Evolutionary conservation across 208 protist genomes (phyloP).

Genomic region (Strigomonas galati): DNA sequence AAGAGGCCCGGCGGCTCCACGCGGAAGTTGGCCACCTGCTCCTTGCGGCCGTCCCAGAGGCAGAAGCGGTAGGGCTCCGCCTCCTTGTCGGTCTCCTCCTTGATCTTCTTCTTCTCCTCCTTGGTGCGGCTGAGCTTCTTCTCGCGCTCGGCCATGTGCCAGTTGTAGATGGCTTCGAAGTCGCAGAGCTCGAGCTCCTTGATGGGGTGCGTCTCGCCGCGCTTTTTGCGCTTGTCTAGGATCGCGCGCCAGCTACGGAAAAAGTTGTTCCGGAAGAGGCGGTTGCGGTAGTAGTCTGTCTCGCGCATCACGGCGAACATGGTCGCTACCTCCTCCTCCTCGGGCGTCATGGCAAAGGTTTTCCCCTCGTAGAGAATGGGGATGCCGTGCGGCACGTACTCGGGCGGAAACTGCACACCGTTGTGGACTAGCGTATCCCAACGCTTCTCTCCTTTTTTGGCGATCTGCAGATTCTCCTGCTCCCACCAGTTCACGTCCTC

Average conservation of each 20-base stretch:
- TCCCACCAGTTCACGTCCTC: conserved; percentile 93
- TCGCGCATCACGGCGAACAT: conserved; percentile 95
- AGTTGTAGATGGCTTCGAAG: conserved; percentile 95
- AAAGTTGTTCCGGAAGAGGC: conserved; percentile 97
- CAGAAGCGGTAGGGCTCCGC: conserved; percentile 90
- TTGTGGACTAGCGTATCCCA: conserved; percentile 97
- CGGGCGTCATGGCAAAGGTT: conserved; percentile 88
- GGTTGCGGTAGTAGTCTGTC: conserved; percentile 95
- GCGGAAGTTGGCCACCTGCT: conserved; percentile 97
- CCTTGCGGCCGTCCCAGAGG: conserved; percentile 92
- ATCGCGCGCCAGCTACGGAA: conserved; percentile 93
- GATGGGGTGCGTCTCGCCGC: conserved; percentile 77
- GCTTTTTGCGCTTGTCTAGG: conserved; percentile 84
- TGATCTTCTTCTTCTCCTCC: conserved; percentile 94
- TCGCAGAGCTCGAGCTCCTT: conserved; percentile 95
- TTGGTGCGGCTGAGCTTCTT: conserved; percentile 75
- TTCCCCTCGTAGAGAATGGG: conserved; percentile 94
- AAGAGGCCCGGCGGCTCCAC: conserved; percentile 99
- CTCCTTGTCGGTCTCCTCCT: conserved; percentile 78
- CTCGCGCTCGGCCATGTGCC: conserved; percentile 88
- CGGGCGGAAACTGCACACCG: conserved; percentile 96
- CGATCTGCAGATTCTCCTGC: conserved; percentile 69
- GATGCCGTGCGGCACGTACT: conserved; percentile 96
- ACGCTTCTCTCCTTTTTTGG: conserved; percentile 72
- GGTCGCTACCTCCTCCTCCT: conserved; percentile 98